A percentile compares a stretch with the other conserved stretches of the same genome.
Evolutionary conservation across 352 stramenopile species (phyloP).

Genomic region (Aphanomyces astaci): DNA sequence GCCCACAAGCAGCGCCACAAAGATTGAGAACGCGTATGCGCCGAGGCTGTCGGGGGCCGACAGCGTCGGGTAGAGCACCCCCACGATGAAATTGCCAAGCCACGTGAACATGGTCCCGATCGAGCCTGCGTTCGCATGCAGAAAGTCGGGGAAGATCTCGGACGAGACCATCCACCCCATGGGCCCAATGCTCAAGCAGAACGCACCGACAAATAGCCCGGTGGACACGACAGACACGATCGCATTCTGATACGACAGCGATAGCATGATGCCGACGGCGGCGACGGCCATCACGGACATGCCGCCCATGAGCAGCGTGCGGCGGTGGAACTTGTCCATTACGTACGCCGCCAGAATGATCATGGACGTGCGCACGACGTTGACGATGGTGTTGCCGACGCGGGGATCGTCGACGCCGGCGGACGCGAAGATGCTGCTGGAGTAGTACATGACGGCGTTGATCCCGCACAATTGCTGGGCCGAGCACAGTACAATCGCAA

Average conservation of each 20-base stretch:
- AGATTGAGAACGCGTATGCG: conserved; percentile 35
- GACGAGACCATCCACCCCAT: conserved; percentile 18
- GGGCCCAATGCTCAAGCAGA: conserved; percentile 26
- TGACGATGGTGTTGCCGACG: conserved; percentile 35
- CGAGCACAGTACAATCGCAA: conserved; percentile 33
- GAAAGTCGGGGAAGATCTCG: conserved; percentile 24
- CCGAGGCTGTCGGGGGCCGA: conserved; percentile 26
- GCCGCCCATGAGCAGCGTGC: conserved; percentile 42
- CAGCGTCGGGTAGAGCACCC: conserved; percentile 36
- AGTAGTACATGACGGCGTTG: conserved; percentile 51
- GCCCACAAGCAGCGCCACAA: conserved; percentile 32
- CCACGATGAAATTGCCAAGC: conserved; percentile 36
- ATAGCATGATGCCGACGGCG: conserved; percentile 47
- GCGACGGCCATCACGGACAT: conserved; percentile 48
- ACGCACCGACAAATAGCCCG: conserved; percentile 21
- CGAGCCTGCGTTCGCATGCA: conserved; percentile 18
- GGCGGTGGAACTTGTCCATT: conserved; percentile 38
- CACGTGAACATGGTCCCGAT: conserved; percentile 26
- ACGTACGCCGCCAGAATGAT: conserved; percentile 34
- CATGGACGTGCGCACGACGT: conserved; percentile 39
- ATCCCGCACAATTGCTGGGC: conserved; percentile 54
- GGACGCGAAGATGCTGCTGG: conserved; percentile 34
- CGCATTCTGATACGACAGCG: background rate
- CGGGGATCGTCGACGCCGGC: conserved; percentile 36
- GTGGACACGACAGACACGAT: conserved; percentile 17